Percentiles rank a stretch among this genome's conserved stretches.
phyloP scores from a whole-genome alignment of 2,329 filamentous ascomycete species.

The Penicillium sumatraense region DNA sequence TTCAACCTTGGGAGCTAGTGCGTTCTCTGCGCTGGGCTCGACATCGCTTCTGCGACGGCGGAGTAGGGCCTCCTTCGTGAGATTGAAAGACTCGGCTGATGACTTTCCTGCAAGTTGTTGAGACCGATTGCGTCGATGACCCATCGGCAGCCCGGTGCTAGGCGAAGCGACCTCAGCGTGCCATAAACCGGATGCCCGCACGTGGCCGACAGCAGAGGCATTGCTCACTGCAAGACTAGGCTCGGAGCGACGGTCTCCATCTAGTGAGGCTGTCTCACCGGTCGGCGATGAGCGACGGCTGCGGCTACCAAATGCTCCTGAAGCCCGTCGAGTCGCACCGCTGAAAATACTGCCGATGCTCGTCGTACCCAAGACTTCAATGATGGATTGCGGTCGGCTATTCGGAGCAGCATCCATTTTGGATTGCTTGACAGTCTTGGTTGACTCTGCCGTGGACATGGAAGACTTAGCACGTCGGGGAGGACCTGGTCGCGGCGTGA shows the following conservation, averaged over 20 bases:
- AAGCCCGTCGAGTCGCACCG: conserved; percentile 43
- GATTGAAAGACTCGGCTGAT: conserved; percentile 39
- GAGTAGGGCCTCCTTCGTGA: conserved; percentile 40
- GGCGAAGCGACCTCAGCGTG: conserved; percentile 28
- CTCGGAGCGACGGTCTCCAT: conserved; percentile 42
- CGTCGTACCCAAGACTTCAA: conserved; percentile 37
- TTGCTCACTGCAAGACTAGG: conserved; percentile 51
- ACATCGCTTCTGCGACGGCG: conserved; percentile 36
- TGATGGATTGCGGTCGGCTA: conserved; percentile 31
- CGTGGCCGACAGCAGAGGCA: conserved; percentile 49
- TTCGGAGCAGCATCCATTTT: conserved; percentile 29
- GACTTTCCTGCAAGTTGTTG: conserved; percentile 38
- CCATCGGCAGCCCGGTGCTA: conserved; percentile 16
- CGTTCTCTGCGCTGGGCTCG: conserved; percentile 25
- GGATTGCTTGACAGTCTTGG: conserved; percentile 48
- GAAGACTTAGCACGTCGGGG: conserved; percentile 47
- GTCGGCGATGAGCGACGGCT: conserved; percentile 39
- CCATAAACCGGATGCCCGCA: conserved; percentile 44
- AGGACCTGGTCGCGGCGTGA: conserved; percentile 41
- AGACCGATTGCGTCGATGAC: conserved; percentile 43
- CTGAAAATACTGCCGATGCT: conserved; percentile 46
- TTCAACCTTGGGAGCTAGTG: conserved; percentile 24
- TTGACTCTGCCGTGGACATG: conserved; percentile 52
- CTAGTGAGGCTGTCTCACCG: conserved; percentile 40
- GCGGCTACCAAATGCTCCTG: conserved; percentile 42